phyloP scores from a whole-genome alignment of 108 stramenopile species.

The Stephanodiscus minutulus region DNA sequence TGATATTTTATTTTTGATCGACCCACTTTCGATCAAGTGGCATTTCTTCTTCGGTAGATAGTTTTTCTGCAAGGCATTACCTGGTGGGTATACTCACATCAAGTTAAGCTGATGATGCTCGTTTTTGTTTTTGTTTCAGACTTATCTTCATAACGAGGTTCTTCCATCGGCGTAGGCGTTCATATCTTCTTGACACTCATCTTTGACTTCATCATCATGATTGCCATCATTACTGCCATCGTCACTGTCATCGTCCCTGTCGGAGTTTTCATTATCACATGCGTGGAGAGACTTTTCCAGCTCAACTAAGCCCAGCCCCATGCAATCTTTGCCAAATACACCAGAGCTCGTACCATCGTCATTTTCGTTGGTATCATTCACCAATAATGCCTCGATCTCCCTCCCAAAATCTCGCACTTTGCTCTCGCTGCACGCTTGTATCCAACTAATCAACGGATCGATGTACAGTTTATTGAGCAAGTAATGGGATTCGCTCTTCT shows the following conservation, averaged over 20 bases:
- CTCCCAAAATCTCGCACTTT: constrained; percentile 31
- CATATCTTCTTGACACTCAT: too few relatives aligned
- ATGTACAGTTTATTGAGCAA: constrained; percentile 85
- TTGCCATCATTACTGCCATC: background rate
- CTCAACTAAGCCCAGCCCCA: constrained; percentile 31
- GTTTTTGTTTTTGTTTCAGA: too few relatives aligned
- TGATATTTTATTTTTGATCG: too few relatives aligned
- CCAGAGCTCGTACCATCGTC: background rate
- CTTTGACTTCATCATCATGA: background rate
- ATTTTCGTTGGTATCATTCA: background rate
- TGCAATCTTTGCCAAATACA: constrained; percentile 15
- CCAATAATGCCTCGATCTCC: constrained; percentile 17
- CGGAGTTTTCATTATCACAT: background rate
- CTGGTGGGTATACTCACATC: too few relatives aligned
- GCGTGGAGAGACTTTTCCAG: background rate
- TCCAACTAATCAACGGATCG: constrained; percentile 75
- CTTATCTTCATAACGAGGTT: too few relatives aligned
- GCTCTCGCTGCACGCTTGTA: constrained; percentile 53
- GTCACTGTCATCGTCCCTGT: background rate
- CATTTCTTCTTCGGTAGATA: too few relatives aligned
- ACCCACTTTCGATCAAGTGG: too few relatives aligned
- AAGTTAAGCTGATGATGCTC: too few relatives aligned
- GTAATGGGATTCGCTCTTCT: constrained; percentile 90
- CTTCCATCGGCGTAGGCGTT: background rate
- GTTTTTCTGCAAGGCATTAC: too few relatives aligned